Base-by-base conservation (phyloP, 2,329 filamentous ascomycete species). In the Elsinoe arachidis region DNA sequence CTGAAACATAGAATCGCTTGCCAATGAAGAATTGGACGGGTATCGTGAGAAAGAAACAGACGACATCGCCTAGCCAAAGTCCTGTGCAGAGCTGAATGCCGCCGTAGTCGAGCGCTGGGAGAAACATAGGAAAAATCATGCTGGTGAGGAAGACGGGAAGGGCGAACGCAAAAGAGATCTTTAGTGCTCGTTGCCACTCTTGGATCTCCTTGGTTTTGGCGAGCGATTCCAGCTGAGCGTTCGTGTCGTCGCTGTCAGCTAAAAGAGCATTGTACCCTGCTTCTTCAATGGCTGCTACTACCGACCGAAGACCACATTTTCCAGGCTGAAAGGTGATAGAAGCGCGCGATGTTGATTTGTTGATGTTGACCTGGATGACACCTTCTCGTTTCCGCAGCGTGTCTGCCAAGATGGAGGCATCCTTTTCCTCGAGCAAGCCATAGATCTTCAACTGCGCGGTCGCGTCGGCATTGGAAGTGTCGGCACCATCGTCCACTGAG, bases 1-100 rank as follows among this genome's bases (percentile, higher is more conserved):
- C 91, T 23, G 90, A 93, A 59, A 86, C 71, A 69, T 99, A 99
- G 70, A 97, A 99, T 12, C 93, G 87, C 72, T 85, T 90, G 62
- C 93, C 93, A 66, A 99, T 89, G 63, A 93, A 93, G 66, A 99
- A 99, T 70, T 99, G 93, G 7, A 99, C 86, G 33, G 93, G 93
- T 64, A 96, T 83, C 10, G 93, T 97, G 52, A 99, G 81, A 58
- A 80, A 67, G 54, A 97, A 75, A 71, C 90, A 96, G 55, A 95
- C 73, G 9, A 97, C 69, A 67, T 99, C 93, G 61, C 92, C 91
- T 2, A 97, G 81, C 72, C 85, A 97, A 14, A 99, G 76, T 26
- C 93, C 93, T 1, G 82, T 81, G 17, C 84, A 72, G 10, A 88
- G 68, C 61, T 81, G 68, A 21, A 88, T 70, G 38, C 75, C 78